A percentile compares a stretch with the other conserved stretches of the same genome.
phyloP scores from a whole-genome alignment of 495 filamentous ascomycete species.

The Physcia stellaris region DNA sequence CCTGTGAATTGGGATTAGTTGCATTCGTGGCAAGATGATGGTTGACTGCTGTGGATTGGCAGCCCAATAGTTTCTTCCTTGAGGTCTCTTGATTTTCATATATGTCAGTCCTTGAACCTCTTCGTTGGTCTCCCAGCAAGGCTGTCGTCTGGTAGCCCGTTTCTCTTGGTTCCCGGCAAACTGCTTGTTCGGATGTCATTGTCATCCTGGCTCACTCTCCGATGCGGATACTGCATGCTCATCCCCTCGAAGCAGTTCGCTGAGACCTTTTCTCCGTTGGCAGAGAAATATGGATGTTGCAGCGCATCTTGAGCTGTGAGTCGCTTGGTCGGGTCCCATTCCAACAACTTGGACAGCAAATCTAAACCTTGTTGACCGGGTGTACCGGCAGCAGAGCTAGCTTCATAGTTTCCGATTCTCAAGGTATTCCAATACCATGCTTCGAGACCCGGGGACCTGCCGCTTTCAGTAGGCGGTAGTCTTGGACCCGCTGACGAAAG shows the following conservation, averaged over 20 bases:
- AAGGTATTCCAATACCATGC: conserved; percentile 51
- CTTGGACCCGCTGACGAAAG: conserved; percentile 37
- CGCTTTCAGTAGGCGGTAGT: conserved; percentile 22
- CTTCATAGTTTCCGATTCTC: conserved; percentile 43
- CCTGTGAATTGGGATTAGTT: no score
- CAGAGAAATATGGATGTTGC: conserved; percentile 73
- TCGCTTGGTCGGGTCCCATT: conserved; percentile 85
- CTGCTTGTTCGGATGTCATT: conserved; percentile 85
- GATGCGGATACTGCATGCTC: conserved; percentile 74
- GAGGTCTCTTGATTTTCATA: no score
- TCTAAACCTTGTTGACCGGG: conserved; percentile 69
- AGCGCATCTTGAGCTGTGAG: conserved; percentile 76
- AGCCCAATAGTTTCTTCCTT: no score
- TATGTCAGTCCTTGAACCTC: conserved; percentile 46
- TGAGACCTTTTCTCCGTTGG: conserved; percentile 45
- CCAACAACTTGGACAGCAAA: conserved; percentile 64
- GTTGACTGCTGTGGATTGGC: no score
- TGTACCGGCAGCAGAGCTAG: conserved; percentile 32
- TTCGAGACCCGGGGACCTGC: conserved; percentile 34
- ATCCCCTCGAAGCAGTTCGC: conserved; percentile 85
- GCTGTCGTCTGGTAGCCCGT: conserved; percentile 74
- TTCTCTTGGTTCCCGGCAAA: conserved; percentile 82
- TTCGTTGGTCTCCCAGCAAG: conserved; percentile 48
- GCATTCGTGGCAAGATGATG: no score
- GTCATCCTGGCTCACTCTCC: conserved; percentile 83